Conservation (phyloP, 495 filamentous ascomycete genomes). For the Neurospora hispaniola region DNA sequence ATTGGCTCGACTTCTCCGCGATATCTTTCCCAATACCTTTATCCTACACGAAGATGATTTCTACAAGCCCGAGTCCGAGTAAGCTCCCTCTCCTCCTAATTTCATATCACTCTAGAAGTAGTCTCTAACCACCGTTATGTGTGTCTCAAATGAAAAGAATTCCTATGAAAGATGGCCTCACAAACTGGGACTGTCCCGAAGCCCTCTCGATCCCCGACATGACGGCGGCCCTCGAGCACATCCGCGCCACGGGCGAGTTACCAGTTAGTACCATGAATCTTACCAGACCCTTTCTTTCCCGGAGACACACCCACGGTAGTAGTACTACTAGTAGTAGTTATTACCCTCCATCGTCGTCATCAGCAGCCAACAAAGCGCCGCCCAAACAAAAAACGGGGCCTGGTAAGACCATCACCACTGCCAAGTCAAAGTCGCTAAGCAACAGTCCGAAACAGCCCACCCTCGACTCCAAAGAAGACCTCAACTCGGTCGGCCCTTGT, state of each 20-base stretch:
- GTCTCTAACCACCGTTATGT: not conserved
- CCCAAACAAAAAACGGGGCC: not conserved
- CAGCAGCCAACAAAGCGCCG: not conserved
- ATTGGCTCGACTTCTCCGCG: slow-evolving; percentile 59
- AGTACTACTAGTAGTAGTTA: not conserved
- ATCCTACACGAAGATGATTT: slow-evolving; percentile 93
- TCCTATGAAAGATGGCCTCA: slow-evolving; percentile 43
- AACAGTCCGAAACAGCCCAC: slow-evolving; percentile 28
- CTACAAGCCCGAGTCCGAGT: slow-evolving; percentile 67
- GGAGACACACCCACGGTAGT: slow-evolving; percentile 14
- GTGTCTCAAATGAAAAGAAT: slow-evolving; percentile 22
- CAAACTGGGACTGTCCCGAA: slow-evolving; percentile 81
- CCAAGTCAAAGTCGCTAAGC: slow-evolving; percentile 22
- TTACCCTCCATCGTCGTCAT: not conserved
- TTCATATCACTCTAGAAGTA: not conserved
- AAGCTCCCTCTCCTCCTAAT: slow-evolving; percentile 11
- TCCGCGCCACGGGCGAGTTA: slow-evolving; percentile 52
- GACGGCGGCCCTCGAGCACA: slow-evolving; percentile 46
- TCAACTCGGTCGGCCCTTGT: slow-evolving; percentile 48
- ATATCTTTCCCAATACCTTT: slow-evolving; percentile 60
- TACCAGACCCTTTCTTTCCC: slow-evolving; percentile 5
- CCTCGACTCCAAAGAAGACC: slow-evolving; percentile 64
- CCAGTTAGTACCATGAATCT: slow-evolving; percentile 33
- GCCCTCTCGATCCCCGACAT: slow-evolving; percentile 61
- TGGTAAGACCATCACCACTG: slow-evolving; percentile 5